Evolutionary conservation across 2,329 filamentous ascomycete genomes (phyloP).

Genomic region (Dactylellina sp.): DNA sequence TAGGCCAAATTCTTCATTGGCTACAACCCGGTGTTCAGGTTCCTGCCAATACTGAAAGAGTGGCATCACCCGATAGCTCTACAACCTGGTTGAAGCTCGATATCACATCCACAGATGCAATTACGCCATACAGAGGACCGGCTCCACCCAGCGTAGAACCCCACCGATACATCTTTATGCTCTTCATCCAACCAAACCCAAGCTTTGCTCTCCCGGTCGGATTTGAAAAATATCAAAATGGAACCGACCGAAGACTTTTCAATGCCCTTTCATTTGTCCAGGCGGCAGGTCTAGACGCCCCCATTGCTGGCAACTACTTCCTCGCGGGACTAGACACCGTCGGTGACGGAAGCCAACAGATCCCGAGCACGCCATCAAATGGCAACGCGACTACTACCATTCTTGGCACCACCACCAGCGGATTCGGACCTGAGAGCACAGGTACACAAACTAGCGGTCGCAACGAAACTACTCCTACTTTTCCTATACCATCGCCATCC

Average conservation of each 20-base stretch:
- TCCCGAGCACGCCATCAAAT: neutral
- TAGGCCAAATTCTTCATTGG: conserved; percentile 51
- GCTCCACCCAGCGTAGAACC: conserved; percentile 43
- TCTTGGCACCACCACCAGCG: neutral
- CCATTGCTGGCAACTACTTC: conserved; percentile 44
- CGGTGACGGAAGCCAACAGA: conserved; percentile 33
- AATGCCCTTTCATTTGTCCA: conserved; percentile 30
- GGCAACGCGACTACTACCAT: conserved; percentile 2
- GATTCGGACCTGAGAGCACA: neutral
- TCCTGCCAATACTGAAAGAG: conserved; percentile 26
- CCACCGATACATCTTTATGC: conserved; percentile 53
- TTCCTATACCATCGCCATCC: conserved; percentile 30
- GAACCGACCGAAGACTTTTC: conserved; percentile 34
- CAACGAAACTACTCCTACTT: conserved; percentile 21
- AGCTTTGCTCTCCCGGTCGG: conserved; percentile 31
- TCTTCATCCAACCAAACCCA: conserved; percentile 39
- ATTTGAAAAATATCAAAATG: conserved; percentile 40
- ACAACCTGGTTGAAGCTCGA: conserved; percentile 35
- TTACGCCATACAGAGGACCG: conserved; percentile 41
- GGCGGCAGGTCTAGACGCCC: conserved; percentile 26
- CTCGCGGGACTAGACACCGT: conserved; percentile 28
- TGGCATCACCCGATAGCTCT: conserved; percentile 14
- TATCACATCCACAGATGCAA: conserved; percentile 31
- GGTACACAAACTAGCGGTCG: neutral
- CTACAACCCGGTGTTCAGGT: conserved; percentile 44